phyloP scores from a whole-genome alignment of 2,329 filamentous ascomycete species.

The Sclerotinia trifoliorum region DNA sequence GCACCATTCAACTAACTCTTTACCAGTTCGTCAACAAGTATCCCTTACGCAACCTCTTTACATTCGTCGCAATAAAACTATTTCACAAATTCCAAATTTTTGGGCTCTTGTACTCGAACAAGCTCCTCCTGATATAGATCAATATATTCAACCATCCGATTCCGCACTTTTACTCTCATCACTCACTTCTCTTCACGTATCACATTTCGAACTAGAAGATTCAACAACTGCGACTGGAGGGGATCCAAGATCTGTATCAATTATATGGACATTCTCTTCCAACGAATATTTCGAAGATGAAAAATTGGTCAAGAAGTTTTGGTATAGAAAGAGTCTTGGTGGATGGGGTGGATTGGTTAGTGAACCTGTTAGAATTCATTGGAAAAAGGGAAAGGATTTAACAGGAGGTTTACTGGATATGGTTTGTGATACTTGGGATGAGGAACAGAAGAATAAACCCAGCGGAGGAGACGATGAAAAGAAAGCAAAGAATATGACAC shows the following conservation, averaged over 20 bases:
- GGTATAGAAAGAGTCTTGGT: constrained; percentile 66
- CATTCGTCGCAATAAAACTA: constrained; percentile 68
- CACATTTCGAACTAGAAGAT: constrained; percentile 73
- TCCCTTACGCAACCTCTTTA: constrained; percentile 69
- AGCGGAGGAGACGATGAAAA: constrained; percentile 32
- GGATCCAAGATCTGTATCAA: constrained; percentile 75
- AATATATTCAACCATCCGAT: constrained; percentile 82
- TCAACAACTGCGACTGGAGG: constrained; percentile 50
- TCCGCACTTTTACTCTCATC: constrained; percentile 66
- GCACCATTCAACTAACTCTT: neutral
- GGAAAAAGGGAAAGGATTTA: constrained; percentile 83
- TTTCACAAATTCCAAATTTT: constrained; percentile 78
- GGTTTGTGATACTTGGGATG: constrained; percentile 67
- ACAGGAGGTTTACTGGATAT: constrained; percentile 77
- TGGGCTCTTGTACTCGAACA: constrained; percentile 94
- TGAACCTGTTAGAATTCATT: constrained; percentile 83
- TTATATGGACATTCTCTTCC: constrained; percentile 74
- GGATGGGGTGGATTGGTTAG: constrained; percentile 77
- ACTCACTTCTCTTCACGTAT: constrained; percentile 68
- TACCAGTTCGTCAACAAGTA: constrained; percentile 69
- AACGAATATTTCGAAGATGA: constrained; percentile 82
- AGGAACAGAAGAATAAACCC: constrained; percentile 48
- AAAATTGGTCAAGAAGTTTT: constrained; percentile 87
- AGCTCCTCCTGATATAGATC: constrained; percentile 80
- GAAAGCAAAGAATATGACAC: constrained; percentile 41